phyloP scores from a whole-genome alignment of 202 grass and related monocot species.

The Setaria viridis region DNA sequence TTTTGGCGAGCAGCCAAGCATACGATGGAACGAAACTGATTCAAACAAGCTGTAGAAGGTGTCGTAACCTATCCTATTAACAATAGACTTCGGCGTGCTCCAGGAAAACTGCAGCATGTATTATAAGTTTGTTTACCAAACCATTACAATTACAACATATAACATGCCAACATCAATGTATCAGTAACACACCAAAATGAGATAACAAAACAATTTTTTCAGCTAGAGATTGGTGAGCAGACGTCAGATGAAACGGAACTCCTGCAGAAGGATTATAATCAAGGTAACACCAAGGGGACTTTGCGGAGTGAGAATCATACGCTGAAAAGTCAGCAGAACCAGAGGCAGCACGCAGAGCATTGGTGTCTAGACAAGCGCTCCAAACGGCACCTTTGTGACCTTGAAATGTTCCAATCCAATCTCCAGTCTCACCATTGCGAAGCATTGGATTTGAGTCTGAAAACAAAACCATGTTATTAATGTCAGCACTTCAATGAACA shows the following conservation, averaged over 20 bases:
- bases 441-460: slow-evolving; percentile 81
- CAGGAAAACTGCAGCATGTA: neutral
- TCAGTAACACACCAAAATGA: neutral
- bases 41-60: neutral
- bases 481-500: slow-evolving; percentile 15
- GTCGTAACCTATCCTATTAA: neutral
- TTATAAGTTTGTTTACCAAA: neutral
- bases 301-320: slow-evolving; percentile 46
- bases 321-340: slow-evolving; percentile 82
- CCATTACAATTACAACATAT: neutral
- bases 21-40: neutral
- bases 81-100: neutral
- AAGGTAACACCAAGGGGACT: neutral
- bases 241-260: neutral
- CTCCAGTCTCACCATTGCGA: slow-evolving; percentile 75
- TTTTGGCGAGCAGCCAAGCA: neutral
- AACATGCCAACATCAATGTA: neutral
- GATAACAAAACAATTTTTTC: neutral
- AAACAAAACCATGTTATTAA: slow-evolving; percentile 9
- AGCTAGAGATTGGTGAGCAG: slow-evolving; percentile 4
- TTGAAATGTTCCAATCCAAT: slow-evolving; percentile 89
- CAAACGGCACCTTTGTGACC: slow-evolving; percentile 83
- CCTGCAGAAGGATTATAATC: neutral
- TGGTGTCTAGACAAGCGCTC: slow-evolving; percentile 74
- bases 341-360: slow-evolving; percentile 70